phyloP scores from a whole-genome alignment of 2,329 filamentous ascomycete species.

The Xylariaceae sp. region DNA sequence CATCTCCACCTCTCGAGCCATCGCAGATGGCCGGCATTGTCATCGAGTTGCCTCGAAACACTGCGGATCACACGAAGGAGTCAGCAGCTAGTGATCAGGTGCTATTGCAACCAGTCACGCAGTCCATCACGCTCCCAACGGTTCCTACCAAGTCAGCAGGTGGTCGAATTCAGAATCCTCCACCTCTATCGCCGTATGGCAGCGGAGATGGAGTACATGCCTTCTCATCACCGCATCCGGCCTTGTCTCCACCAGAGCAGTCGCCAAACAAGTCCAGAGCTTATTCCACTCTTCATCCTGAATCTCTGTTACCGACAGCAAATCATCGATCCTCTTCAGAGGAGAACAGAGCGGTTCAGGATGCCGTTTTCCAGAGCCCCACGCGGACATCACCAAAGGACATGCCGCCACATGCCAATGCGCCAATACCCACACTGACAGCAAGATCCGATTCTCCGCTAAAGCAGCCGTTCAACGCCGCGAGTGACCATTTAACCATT shows the following conservation, averaged over 20 bases:
- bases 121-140: slow-evolving; percentile 17
- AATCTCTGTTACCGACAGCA: slow-evolving; percentile 30
- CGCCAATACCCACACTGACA: slow-evolving; percentile 17
- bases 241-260: slow-evolving; percentile 39
- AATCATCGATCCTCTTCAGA: slow-evolving; percentile 13
- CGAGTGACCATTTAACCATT: slow-evolving; percentile 21
- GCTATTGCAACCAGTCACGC: slow-evolving; percentile 18
- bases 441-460: slow-evolving; percentile 28
- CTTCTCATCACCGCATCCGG: slow-evolving; percentile 44
- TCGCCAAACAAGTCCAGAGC: slow-evolving; percentile 40
- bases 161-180: slow-evolving; percentile 24
- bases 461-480: slow-evolving; percentile 26
- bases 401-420: slow-evolving; percentile 22
- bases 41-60: slow-evolving; percentile 23
- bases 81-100: slow-evolving; percentile 13
- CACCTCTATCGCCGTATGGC: slow-evolving; percentile 26
- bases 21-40: slow-evolving; percentile 11
- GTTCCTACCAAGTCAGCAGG: slow-evolving; percentile 30
- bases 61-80: slow-evolving; percentile 7
- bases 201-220: slow-evolving; percentile 36
- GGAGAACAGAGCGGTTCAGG: slow-evolving; percentile 27
- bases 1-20: slow-evolving; percentile 1
- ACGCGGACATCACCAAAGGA: slow-evolving; percentile 19
- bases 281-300: slow-evolving; percentile 36
- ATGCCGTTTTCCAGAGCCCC: slow-evolving; percentile 32